Evolutionary conservation across 805 yeast species (phyloP).

Genomic region (Saturnispora hagleri): DNA sequence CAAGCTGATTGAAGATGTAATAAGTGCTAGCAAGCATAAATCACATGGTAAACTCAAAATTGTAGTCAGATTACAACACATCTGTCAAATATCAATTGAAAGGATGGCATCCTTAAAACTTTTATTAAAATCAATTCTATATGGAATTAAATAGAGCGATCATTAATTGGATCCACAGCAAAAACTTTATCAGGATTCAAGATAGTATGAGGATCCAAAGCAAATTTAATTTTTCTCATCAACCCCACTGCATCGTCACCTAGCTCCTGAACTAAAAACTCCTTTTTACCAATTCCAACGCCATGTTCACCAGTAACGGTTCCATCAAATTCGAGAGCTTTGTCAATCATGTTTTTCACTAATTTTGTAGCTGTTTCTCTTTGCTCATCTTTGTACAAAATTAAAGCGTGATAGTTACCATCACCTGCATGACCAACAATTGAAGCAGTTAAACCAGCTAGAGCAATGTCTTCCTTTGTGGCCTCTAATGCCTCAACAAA

Average conservation of each 20-base stretch:
- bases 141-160: constrained; percentile 7
- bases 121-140: not conserved
- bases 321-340: constrained; percentile 64
- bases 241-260: constrained; percentile 60
- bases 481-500: constrained; percentile 51
- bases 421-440: constrained; percentile 87
- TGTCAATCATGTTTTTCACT: constrained; percentile 62
- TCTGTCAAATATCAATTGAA: not conserved
- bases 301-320: constrained; percentile 92
- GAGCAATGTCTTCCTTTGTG: constrained; percentile 54
- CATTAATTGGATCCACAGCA: constrained; percentile 49
- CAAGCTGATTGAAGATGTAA: no score
- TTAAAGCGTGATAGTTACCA: constrained; percentile 78
- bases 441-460: constrained; percentile 51
- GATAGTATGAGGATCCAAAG: constrained; percentile 67
- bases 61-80: no score
- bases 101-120: not conserved
- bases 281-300: constrained; percentile 71
- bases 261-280: constrained; percentile 51
- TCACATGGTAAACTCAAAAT: no score
- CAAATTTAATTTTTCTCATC: constrained; percentile 67
- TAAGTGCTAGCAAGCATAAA: no score
- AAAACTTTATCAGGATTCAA: constrained; percentile 79
- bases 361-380: constrained; percentile 39
- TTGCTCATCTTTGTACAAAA: constrained; percentile 48